Evolutionary conservation across 306 rosid genomes (phyloP).

Genomic region (Rubus parviflorus): DNA sequence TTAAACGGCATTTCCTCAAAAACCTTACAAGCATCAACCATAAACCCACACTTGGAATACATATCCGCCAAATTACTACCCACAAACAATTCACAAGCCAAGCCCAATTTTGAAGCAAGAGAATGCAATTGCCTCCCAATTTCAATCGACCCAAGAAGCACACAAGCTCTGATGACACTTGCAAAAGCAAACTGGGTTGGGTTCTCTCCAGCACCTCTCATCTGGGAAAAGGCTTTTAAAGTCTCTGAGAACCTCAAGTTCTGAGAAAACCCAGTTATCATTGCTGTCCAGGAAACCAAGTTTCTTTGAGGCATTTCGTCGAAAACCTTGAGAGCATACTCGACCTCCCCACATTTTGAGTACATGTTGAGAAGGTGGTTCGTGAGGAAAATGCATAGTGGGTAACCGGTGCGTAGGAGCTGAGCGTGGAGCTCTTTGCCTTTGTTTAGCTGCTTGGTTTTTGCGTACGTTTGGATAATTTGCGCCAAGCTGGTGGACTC

Average conservation of each 20-base stretch:
- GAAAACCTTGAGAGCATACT: constrained; percentile 44
- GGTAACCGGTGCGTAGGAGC: constrained; percentile 37
- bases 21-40: constrained; percentile 45
- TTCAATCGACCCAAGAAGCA: constrained; percentile 41
- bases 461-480: constrained; percentile 43
- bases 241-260: constrained; percentile 43
- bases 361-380: constrained; percentile 53
- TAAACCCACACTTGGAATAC: constrained; percentile 51
- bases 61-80: constrained; percentile 58
- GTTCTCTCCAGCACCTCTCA: constrained; percentile 38
- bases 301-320: constrained; percentile 52
- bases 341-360: constrained; percentile 44
- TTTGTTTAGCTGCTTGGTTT: constrained; percentile 42
- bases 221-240: constrained; percentile 33
- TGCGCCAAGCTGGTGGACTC: constrained; percentile 31
- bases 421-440: constrained; percentile 62
- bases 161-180: constrained; percentile 47
- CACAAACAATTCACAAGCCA: constrained; percentile 40
- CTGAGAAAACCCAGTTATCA: constrained; percentile 55
- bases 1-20: constrained; percentile 54
- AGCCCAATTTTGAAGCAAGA: constrained; percentile 45
- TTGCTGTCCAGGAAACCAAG: constrained; percentile 56
- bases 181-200: constrained; percentile 50
- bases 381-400: constrained; percentile 38
- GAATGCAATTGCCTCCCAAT: constrained; percentile 54